Evolutionary conservation across 176 grass and related monocot genomes (phyloP).

Genomic region (Musa itinerans): DNA sequence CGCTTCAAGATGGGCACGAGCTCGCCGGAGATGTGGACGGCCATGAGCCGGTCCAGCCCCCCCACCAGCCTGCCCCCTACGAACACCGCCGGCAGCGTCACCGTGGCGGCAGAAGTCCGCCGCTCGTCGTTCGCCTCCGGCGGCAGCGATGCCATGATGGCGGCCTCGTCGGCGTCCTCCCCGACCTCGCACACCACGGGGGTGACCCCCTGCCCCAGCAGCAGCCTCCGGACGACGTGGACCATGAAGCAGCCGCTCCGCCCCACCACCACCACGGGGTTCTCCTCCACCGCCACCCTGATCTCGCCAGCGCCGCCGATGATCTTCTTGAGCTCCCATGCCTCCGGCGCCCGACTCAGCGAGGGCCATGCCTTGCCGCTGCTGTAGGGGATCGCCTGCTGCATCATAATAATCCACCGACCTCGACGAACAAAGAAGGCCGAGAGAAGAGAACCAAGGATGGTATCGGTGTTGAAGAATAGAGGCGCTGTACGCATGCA

Average conservation of each 20-base stretch:
- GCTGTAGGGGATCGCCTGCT: too few relatives aligned
- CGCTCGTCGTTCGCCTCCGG: not conserved
- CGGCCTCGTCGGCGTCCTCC: slow-evolving; percentile 17
- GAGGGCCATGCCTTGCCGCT: too few relatives aligned
- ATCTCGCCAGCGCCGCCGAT: slow-evolving; percentile 24
- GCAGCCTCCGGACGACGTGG: slow-evolving; percentile 72
- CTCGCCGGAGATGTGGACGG: slow-evolving; percentile 90
- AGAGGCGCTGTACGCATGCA: too few relatives aligned
- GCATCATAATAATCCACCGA: too few relatives aligned
- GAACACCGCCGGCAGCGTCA: slow-evolving; percentile 54
- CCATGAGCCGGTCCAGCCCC: slow-evolving; percentile 70
- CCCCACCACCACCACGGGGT: slow-evolving; percentile 65
- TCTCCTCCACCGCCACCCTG: slow-evolving; percentile 46
- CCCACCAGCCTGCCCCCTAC: slow-evolving; percentile 67
- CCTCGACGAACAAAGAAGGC: too few relatives aligned
- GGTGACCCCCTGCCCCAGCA: slow-evolving; percentile 59
- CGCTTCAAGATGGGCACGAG: slow-evolving; percentile 88
- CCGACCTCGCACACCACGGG: slow-evolving; percentile 72
- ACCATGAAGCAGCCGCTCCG: slow-evolving; percentile 73
- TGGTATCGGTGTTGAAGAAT: too few relatives aligned
- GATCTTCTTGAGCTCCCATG: too few relatives aligned
- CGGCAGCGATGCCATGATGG: slow-evolving; percentile 13
- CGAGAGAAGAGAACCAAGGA: too few relatives aligned
- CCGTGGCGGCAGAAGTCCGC: not conserved
- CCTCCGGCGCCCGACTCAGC: too few relatives aligned